Base-by-base conservation (phyloP, 2,329 filamentous ascomycete species). In the Ceratocystis diversiconidia region DNA sequence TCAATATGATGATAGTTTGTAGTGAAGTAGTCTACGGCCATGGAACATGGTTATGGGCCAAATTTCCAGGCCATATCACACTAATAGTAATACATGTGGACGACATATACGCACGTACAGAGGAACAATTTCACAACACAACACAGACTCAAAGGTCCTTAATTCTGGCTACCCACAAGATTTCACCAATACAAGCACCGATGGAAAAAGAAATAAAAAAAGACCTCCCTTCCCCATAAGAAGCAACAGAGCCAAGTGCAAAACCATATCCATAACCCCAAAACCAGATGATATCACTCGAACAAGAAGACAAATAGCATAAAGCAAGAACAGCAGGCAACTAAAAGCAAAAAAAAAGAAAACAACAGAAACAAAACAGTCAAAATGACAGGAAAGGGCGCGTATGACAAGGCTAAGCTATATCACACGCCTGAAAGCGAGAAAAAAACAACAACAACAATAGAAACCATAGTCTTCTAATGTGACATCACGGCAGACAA, bases 291-390 rank as follows among this genome's bases (percentile, higher is more conserved):
- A 28, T 52, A 52, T 52, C 48, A 25, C 10, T 25, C n/a, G 25
- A 61, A 43, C 32, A 61, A 43, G 59, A n/a, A 44, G 43, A 43
- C 8, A 43, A 22, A 41, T n/a, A 43, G 17, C 12, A 17, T 22
- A 41, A 28, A 28, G 25, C 12, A 48, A 28, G 15, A 30, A 62
- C 22, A 59, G 17, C 55, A 59, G 30, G 55, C 22, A 59, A 17
- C 22, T n/a, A 59, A 36, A 61, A 43, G 59, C 12, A 25, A 61
- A 61, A 61, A 10, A 48, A 28, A 61, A 46, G 3, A 65, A 57
- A 44, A 48, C n/a, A 46, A 36, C 19, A 62, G n/a, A 66, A 61
- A 57, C 48, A 22, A 44, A 59, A 60, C 8, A 59, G 44, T 4
- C n/a, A 50, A 65, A 12, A 15, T 41, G 19, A 65, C 44, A 5